Evolutionary conservation across 768 basidiomycete genomes (phyloP).

Genomic region (Leccinellum luteum): DNA sequence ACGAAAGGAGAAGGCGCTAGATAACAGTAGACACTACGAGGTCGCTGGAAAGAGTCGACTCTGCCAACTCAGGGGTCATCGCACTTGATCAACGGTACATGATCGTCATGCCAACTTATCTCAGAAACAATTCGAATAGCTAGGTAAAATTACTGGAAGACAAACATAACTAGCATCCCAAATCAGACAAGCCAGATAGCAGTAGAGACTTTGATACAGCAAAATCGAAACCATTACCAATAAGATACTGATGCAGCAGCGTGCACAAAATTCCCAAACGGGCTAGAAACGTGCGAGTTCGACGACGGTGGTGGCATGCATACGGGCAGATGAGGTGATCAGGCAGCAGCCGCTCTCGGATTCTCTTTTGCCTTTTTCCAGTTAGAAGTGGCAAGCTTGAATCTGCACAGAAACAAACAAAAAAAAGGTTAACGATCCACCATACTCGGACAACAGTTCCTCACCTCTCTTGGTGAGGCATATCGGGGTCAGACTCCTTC

Average conservation of each 20-base stretch:
- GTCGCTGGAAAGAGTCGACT: conserved; percentile 22
- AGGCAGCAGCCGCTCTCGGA: conserved; percentile 38
- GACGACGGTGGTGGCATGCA: conserved; percentile 4
- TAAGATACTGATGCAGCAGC: conserved; percentile 23
- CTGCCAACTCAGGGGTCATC: conserved; percentile 17
- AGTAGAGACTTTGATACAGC: conserved; percentile 17
- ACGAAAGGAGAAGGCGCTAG: conserved; percentile 17
- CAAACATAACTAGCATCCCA: background rate
- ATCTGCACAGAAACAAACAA: conserved; percentile 36
- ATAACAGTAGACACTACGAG: conserved; percentile 1
- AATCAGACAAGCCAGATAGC: background rate
- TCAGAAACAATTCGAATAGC: conserved; percentile 10
- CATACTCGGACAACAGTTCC: background rate
- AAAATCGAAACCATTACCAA: conserved; percentile 28
- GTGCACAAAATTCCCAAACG: conserved; percentile 19
- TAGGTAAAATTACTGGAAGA: conserved; percentile 9
- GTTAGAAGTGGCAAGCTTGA: conserved; percentile 72
- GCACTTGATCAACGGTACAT: no score
- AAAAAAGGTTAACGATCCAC: background rate
- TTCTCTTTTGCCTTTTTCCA: conserved; percentile 78
- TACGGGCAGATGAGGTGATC: conserved; percentile 13
- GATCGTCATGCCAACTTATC: conserved; percentile 8
- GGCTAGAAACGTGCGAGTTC: conserved; percentile 10
- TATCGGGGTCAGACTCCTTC: conserved; percentile 71
- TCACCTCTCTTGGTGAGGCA: conserved; percentile 72